Conservation (phyloP, 2,329 filamentous ascomycete species). For the Calonectria pseudoturangicola region DNA sequence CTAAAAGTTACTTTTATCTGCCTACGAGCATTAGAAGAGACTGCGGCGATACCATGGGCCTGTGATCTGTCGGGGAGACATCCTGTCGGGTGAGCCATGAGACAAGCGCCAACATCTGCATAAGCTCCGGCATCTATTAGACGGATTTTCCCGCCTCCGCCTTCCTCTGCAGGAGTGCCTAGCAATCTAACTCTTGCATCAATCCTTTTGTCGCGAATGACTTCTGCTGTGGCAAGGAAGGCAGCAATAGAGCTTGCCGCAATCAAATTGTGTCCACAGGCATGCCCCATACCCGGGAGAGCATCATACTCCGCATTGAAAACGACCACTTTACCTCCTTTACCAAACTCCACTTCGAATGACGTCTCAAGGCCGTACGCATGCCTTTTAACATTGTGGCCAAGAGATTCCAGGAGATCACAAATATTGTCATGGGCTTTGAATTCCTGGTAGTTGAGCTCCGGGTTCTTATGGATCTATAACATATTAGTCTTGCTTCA, state of each 20-base stretch:
- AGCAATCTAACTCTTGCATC: conserved; percentile 58
- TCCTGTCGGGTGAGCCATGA: conserved; percentile 56
- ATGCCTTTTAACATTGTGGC: conserved; percentile 62
- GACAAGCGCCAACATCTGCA: conserved; percentile 56
- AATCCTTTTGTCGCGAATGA: conserved; percentile 25
- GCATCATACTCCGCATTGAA: conserved; percentile 67
- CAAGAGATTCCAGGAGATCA: conserved; percentile 57
- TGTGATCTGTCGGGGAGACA: neutral
- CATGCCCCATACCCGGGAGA: conserved; percentile 70
- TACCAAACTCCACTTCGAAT: conserved; percentile 63
- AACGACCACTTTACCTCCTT: conserved; percentile 61
- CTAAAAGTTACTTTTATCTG: conserved; percentile 71
- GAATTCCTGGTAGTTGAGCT: conserved; percentile 64
- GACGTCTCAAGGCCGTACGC: conserved; percentile 66
- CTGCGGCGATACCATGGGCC: conserved; percentile 59
- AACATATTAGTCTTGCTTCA: neutral
- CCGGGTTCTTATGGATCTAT: conserved; percentile 64
- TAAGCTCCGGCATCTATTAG: conserved; percentile 67
- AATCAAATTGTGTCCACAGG: conserved; percentile 74
- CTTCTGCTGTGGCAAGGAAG: conserved; percentile 53
- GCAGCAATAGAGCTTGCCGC: conserved; percentile 68
- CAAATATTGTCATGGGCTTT: conserved; percentile 65
- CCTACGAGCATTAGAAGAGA: conserved; percentile 70
- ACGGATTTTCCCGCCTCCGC: conserved; percentile 70
- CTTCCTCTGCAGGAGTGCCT: conserved; percentile 73